Evolutionary conservation across 2,329 filamentous ascomycete species (phyloP), one percentile per base, ranked within the genome.

Genomic region (Fusarium poae): DNA sequence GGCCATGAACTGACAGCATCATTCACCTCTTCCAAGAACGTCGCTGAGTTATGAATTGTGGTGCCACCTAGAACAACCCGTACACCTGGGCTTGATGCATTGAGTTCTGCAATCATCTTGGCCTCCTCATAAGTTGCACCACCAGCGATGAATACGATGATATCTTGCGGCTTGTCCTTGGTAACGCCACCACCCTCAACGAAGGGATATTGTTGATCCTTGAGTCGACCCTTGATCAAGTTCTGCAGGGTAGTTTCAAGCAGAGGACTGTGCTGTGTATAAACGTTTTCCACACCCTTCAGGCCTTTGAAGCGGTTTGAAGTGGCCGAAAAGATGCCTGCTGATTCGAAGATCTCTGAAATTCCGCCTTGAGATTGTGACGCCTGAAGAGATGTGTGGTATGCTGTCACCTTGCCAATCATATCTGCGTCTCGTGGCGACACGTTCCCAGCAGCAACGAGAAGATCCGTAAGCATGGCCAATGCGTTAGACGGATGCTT

Each of bases 271-370:
- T 99, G 96, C 78, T 99, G 97, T 0, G 96, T 99, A 78, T 99
- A 99, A 29, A 99, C 96, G 74, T 99, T 99, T 78, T 99, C 97
- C 2, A 99, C 96, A 3, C 96, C 96, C 76, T 98, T 97, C 16
- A 99, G 85, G 0, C 96, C 96, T 76, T 97, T 97, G 79, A 99
- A 94, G 7, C 94, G 89, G 75, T 91, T 93, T 39, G 93, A 87
- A 13, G 94, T 94, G 15, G 92, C 92, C 1, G 93, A 92, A 79
- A 99, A 97, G 68, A 99, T 95, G 6, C 93, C 95, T 0, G 91
- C 88, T 0, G 93, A 91, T 75, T 98, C 94, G 74, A 99, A 98
- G 9, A 98, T 88, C 70, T 98, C 95, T 0, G 93, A 90, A 59
- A 97, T 93, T 7, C 93, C 93, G 12, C 91, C 88, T 3, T 88